These are phyloP conservation scores for Colletotrichum lindemuthianum DNA, from an alignment of 2,329 filamentous ascomycete species.

Conservation along the genomic window DNA sequence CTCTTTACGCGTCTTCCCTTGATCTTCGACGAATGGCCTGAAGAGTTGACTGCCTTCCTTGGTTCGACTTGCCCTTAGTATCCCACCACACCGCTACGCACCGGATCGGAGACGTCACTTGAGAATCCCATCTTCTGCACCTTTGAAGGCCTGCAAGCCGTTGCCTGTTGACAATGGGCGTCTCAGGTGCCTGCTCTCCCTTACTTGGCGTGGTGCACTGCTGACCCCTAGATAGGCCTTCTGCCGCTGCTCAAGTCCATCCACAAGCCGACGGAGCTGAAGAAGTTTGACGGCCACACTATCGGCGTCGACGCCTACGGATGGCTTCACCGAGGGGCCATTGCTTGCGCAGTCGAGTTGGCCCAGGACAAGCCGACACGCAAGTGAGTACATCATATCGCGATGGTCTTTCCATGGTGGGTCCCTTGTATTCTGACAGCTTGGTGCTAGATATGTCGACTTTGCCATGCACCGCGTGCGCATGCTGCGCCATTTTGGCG, in stretches of 20 bases:
- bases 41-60: conserved; percentile 10
- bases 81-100: background rate
- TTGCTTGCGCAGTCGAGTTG: conserved; percentile 90
- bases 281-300: conserved; percentile 86
- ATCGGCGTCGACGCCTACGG: conserved; percentile 97
- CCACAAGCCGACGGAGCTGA: conserved; percentile 86
- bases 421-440: conserved; percentile 18
- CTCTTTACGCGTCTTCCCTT: conserved; percentile 20
- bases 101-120: conserved; percentile 14
- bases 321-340: conserved; percentile 94
- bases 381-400: conserved; percentile 67
- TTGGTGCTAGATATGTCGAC: conserved; percentile 77
- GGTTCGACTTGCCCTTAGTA: conserved; percentile 11
- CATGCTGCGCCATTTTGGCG: conserved; percentile 93
- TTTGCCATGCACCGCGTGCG: conserved; percentile 90
- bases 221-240: conserved; percentile 68
- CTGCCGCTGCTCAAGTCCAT: conserved; percentile 95
- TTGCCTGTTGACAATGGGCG: conserved; percentile 36
- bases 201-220: conserved; percentile 15
- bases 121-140: background rate
- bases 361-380: conserved; percentile 88
- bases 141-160: conserved; percentile 15
- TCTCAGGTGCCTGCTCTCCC: conserved; percentile 36
- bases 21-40: conserved; percentile 26
- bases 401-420: background rate